Evolutionary conservation across 164 flowering plant genomes (phyloP), one percentile per base, ranked within the genome.

Genomic region (Nymphaea thermarum): DNA sequence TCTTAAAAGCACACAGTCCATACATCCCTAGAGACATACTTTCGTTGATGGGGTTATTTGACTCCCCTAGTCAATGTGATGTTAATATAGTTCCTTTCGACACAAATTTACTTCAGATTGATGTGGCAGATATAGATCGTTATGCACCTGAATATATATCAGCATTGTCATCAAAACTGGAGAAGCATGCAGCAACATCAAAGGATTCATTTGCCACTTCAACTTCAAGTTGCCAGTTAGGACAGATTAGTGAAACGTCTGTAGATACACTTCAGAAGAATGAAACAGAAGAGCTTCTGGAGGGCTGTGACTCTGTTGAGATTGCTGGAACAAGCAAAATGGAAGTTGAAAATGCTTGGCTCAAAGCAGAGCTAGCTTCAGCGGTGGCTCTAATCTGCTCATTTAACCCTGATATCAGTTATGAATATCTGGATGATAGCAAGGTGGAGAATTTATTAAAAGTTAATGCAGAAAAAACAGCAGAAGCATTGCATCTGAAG

Each of bases 281-380:
- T 70, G 84, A 82, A 62, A 66, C 72, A 41, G 84, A 79, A 70
- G 91, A 83, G 62, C 70, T 82, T n/a, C 75, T 83, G 63, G 93
- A 85, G 67, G 86, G 77, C 25, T 78, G 67, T 74, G 94, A 77
- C 68, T 77, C 90, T 67, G 78, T 86, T 60, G 98, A 92, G 69
- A 87, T 95, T 80, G 91, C 95, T 68, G 99, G 99, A 73, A 95
- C 99, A 65, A 87, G 95, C 84, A 92, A 86, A 73, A 65, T 90
- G 76, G 99, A 95, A 79, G 99, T 95, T 67, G 98, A 95, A 83
- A 95, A 92, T 82, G 98, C 93, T 66, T 88, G 82, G 72, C 76
- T 95, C 69, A 92, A 85, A 80, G 97, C 99, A 75, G 99, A 95
- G 44, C 95, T 95, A 76, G 99, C 99, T 73, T 84, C 98, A 43